Evolutionary conservation across 2,329 filamentous ascomycete species (phyloP).

Genomic region (Sporothrix variecibatus): DNA sequence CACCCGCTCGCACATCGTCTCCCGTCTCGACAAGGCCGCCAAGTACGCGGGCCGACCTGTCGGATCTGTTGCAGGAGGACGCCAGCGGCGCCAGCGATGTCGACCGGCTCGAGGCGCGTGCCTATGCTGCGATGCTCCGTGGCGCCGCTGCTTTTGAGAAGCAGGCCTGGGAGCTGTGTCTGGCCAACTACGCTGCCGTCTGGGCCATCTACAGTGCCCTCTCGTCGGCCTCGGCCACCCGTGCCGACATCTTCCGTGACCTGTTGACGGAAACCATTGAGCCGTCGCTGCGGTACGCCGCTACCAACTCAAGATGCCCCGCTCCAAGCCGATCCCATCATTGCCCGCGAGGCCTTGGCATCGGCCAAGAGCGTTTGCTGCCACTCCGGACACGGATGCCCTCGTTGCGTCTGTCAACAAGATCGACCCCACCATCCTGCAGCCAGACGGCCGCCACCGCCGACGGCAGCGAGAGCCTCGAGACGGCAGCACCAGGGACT

Average conservation of each 20-base stretch:
- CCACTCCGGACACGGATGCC: slow-evolving; percentile 64
- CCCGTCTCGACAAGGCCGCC: slow-evolving; percentile 78
- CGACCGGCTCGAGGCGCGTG: slow-evolving; percentile 81
- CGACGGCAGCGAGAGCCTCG: slow-evolving; percentile 36
- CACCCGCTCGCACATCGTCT: slow-evolving; percentile 84
- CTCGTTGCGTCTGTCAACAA: slow-evolving; percentile 69
- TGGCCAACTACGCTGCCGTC: slow-evolving; percentile 73
- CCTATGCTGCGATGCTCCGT: slow-evolving; percentile 75
- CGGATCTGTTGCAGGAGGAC: slow-evolving; percentile 64
- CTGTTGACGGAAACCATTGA: slow-evolving; percentile 84
- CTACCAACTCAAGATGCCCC: slow-evolving; percentile 84
- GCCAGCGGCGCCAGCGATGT: slow-evolving; percentile 65
- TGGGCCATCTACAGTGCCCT: slow-evolving; percentile 82
- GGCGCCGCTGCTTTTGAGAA: slow-evolving; percentile 85
- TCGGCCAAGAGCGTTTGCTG: slow-evolving; percentile 61
- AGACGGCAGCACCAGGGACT: slow-evolving; percentile 37
- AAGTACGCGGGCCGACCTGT: slow-evolving; percentile 67
- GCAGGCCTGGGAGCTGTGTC: slow-evolving; percentile 77
- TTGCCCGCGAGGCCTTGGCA: slow-evolving; percentile 79
- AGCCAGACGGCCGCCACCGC: slow-evolving; percentile 51
- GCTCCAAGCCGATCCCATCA: slow-evolving; percentile 79
- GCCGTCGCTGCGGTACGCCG: slow-evolving; percentile 89
- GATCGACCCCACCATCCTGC: slow-evolving; percentile 67
- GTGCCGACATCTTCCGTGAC: slow-evolving; percentile 81
- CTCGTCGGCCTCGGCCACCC: slow-evolving; percentile 56